Percentiles rank a stretch among this genome's conserved stretches.
Conservation (phyloP, 2,329 filamentous ascomycete genomes). For the Balansia obtecta region DNA sequence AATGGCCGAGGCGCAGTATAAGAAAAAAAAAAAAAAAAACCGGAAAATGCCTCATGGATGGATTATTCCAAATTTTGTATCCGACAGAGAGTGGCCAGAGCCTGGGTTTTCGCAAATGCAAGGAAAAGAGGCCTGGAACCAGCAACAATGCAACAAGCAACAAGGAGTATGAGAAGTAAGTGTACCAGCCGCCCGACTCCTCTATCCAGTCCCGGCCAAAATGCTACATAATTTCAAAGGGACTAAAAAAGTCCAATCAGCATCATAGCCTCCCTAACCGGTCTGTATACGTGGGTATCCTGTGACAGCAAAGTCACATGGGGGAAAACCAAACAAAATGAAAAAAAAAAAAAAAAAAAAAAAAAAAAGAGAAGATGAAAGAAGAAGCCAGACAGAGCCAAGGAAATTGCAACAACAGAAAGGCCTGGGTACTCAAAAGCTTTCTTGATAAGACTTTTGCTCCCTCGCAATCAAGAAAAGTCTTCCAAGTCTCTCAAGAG, state of each 20-base stretch:
- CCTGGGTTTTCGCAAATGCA: constrained; percentile 3
- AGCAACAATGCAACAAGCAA: constrained; percentile 1
- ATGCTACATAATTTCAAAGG: constrained; percentile 20
- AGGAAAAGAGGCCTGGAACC: constrained; percentile 4
- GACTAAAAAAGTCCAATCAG: constrained; percentile 16
- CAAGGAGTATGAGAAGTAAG: constrained; percentile 7
- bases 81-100: constrained; percentile 4
- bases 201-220: constrained; percentile 26
- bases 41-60: neutral
- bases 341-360: constrained; percentile 9
- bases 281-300: constrained; percentile 25
- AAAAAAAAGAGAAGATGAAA: neutral
- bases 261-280: constrained; percentile 23
- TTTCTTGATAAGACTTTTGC: neutral
- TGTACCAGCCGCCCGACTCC: constrained; percentile 21
- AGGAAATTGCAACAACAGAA: neutral
- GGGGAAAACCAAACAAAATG: constrained; percentile 10
- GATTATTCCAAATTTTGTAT: constrained; percentile 1
- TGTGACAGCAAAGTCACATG: constrained; percentile 15
- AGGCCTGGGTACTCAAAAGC: neutral
- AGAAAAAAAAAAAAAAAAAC: neutral
- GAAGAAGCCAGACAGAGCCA: neutral
- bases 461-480: neutral
- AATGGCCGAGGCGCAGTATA: neutral
- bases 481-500: neutral